phyloP scores from a whole-genome alignment of 163 green algal species.

The Volvox carteri region DNA sequence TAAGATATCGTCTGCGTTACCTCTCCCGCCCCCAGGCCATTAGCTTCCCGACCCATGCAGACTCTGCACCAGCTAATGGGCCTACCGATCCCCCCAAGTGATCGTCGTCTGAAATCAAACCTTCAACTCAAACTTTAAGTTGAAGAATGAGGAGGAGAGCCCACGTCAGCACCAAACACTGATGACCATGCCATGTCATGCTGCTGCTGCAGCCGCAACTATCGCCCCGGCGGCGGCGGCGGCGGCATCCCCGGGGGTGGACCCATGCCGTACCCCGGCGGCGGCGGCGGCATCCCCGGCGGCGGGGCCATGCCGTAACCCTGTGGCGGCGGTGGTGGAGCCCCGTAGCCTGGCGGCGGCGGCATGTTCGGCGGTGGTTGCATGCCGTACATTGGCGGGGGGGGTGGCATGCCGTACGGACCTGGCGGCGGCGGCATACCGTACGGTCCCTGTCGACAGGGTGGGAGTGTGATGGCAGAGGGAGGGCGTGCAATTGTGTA shows the following conservation, averaged over 20 bases:
- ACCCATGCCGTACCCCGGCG: constrained; percentile 6
- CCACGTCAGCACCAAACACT: too few relatives aligned
- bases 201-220: not conserved
- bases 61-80: too few relatives aligned
- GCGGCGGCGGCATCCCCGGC: constrained; percentile 58
- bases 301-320: constrained; percentile 50
- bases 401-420: constrained; percentile 39
- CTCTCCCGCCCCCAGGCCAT: too few relatives aligned
- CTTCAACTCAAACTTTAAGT: too few relatives aligned
- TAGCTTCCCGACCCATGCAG: too few relatives aligned
- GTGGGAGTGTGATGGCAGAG: not conserved
- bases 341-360: constrained; percentile 42
- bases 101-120: too few relatives aligned
- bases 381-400: constrained; percentile 47
- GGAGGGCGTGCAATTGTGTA: too few relatives aligned
- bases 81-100: too few relatives aligned
- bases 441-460: not conserved
- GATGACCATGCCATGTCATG: too few relatives aligned
- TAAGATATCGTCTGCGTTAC: too few relatives aligned
- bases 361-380: constrained; percentile 45
- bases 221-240: not conserved
- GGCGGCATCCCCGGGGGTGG: constrained; percentile 40
- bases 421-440: constrained; percentile 52
- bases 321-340: constrained; percentile 6
- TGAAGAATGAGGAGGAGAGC: too few relatives aligned